Conservation (phyloP, 2,329 filamentous ascomycete genomes). For the Pseudogymnoascus sp. region DNA sequence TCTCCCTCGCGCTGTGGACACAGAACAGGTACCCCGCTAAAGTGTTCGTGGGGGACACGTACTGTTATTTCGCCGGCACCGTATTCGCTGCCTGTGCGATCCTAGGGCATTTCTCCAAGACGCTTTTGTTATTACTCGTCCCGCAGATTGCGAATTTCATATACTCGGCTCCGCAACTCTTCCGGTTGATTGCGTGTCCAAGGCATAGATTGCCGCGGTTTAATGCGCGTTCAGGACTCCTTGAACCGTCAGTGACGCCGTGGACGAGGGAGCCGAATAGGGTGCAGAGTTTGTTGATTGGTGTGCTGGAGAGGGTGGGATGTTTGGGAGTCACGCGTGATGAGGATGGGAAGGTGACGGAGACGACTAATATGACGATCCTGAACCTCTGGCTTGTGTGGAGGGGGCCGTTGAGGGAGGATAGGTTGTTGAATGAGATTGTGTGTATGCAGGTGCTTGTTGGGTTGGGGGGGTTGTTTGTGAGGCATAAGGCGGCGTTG, state of each 20-base stretch:
- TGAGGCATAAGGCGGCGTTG: slow-evolving; percentile 76
- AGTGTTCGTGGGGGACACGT: slow-evolving; percentile 96
- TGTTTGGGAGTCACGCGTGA: slow-evolving; percentile 56
- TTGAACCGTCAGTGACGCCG: slow-evolving; percentile 77
- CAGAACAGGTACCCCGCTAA: slow-evolving; percentile 96
- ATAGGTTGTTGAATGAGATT: slow-evolving; percentile 71
- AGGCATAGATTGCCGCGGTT: slow-evolving; percentile 85
- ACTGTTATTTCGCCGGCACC: slow-evolving; percentile 99
- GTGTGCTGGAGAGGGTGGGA: slow-evolving; percentile 30
- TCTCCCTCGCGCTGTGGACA: slow-evolving; percentile 73
- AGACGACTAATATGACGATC: slow-evolving; percentile 85
- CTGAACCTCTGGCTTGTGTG: slow-evolving; percentile 95
- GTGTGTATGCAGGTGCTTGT: slow-evolving; percentile 66
- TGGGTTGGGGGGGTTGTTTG: slow-evolving; percentile 75
- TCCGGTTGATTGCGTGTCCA: slow-evolving; percentile 82
- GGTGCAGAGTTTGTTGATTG: slow-evolving; percentile 56
- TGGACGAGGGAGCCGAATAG: slow-evolving; percentile 67
- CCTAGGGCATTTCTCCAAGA: slow-evolving; percentile 96
- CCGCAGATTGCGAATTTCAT: slow-evolving; percentile 96
- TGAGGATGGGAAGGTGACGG: slow-evolving; percentile 59
- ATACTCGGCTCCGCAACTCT: slow-evolving; percentile 87
- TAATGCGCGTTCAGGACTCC: slow-evolving; percentile 72
- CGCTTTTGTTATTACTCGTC: slow-evolving; percentile 77
- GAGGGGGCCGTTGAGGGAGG: slow-evolving; percentile 84
- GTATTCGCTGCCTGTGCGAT: slow-evolving; percentile 97